Conservation (phyloP, 768 basidiomycete genomes). For the Boletus barrowsii region DNA sequence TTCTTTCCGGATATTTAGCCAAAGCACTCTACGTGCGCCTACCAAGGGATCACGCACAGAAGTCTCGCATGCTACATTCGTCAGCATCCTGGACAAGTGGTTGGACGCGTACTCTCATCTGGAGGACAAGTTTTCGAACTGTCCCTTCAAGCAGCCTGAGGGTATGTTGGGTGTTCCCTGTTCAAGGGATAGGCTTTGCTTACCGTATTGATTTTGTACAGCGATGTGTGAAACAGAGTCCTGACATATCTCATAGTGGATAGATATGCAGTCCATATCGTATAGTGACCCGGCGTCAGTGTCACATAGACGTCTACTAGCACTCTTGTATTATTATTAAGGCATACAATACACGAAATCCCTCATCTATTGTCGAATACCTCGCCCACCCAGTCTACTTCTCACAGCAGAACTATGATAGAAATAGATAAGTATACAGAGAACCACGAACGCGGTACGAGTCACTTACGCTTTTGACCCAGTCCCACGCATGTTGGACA, state of each 20-base stretch:
- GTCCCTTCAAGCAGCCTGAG: background rate
- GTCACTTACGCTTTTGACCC: constrained; percentile 67
- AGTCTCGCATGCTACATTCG: background rate
- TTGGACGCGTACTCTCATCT: background rate
- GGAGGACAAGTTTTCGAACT: background rate
- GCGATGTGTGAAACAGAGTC: no score
- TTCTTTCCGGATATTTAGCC: background rate
- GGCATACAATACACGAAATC: background rate
- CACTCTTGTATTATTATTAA: background rate
- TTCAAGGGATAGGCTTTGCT: no score
- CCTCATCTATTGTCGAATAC: constrained; percentile 24
- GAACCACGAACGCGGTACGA: background rate
- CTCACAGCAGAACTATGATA: constrained; percentile 34
- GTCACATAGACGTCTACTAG: no score
- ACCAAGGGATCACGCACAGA: background rate
- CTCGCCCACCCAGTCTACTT: constrained; percentile 29
- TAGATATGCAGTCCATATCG: no score
- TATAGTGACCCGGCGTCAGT: no score
- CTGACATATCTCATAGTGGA: no score
- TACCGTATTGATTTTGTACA: no score
- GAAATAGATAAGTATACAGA: background rate
- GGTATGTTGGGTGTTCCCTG: no score
- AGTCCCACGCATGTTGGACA: constrained; percentile 68
- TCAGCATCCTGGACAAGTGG: background rate
- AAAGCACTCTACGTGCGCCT: background rate